These are phyloP conservation scores for Gymnopilus dilepis DNA, from an alignment of 768 basidiomycete genomes.

Conservation along the genomic window DNA sequence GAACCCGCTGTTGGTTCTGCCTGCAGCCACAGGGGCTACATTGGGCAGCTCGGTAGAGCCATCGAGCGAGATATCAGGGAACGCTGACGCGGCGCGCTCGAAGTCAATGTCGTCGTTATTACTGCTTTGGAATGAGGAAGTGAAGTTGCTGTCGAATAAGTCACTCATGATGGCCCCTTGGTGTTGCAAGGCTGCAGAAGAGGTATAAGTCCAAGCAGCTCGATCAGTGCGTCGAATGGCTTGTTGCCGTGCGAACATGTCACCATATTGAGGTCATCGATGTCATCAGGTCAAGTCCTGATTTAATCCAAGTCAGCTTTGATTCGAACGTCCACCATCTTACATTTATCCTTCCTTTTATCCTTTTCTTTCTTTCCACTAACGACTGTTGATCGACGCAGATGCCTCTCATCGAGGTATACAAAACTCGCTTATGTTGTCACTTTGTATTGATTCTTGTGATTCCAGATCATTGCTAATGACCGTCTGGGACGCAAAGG, in stretches of 20 bases:
- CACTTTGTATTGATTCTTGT: not conserved
- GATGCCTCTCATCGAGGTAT: constrained; percentile 64
- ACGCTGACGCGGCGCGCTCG: constrained; percentile 80
- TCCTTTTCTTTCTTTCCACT: not conserved
- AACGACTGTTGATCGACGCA: not conserved
- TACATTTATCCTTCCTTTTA: not conserved
- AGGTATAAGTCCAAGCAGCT: not conserved
- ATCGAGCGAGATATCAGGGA: constrained; percentile 85
- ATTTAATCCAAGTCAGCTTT: not conserved
- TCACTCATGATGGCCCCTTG: constrained; percentile 28
- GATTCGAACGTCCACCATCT: not conserved
- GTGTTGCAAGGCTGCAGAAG: not conserved
- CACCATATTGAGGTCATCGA: not conserved
- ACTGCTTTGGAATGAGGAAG: constrained; percentile 31
- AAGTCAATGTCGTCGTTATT: constrained; percentile 72
- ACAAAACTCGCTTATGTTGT: not conserved
- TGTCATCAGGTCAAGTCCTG: not conserved
- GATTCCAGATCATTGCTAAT: constrained; percentile 84
- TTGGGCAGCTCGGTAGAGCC: constrained; percentile 60
- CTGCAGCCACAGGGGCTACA: constrained; percentile 36
- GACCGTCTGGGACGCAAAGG: constrained; percentile 96
- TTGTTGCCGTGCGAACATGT: not conserved
- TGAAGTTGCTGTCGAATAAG: constrained; percentile 35
- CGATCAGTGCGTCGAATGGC: not conserved
- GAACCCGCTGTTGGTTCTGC: constrained; percentile 50